Evolutionary conservation across 2,329 filamentous ascomycete species (phyloP), one percentile per base, ranked within the genome.

Genomic region (Aureobasidium lini): DNA sequence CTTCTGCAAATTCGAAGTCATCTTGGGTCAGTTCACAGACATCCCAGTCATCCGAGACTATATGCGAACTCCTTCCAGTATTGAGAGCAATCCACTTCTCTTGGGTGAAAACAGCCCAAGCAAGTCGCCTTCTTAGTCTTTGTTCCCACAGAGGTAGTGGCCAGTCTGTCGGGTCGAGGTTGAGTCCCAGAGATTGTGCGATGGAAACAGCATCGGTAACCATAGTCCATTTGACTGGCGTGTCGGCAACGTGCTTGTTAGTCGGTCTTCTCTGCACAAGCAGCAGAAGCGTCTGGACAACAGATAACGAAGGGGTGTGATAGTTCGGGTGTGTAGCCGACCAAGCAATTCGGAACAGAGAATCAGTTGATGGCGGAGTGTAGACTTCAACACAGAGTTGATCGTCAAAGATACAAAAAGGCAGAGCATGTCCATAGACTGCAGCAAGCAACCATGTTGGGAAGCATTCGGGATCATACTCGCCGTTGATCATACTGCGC

Each of bases 81-180:
- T 82, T 78, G 39, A 84, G 73, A 2, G 80, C 77, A 2, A 80
- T 78, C 83, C 81, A 85, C 65, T 81, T 84, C 63, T 87, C 84
- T 66, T 87, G 84, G 76, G 85, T 83, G 62, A 80, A 87, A 0
- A 86, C 69, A 1, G 80, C 84, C 84, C 85, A 88, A 0, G 81
- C 83, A 0, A 87, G 71, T 13, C 85, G 74, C 65, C 82, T 81
- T 13, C 85, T 75, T 16, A 87, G 72, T 0, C 83, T 81, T 57
- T 82, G 79, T 65, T 87, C 85, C 83, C 84, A 86, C 0, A 73
- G 71, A 1, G 84, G 84, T 43, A 87, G 81, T 10, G 79, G 77
- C 85, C 85, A 88, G 18, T 75, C 70, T 0, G 81, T 79, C 62
- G 83, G 84, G 66, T 87, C 84, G 1, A 85, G 74, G 57, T 85